A percentile compares a stretch with the other conserved stretches of the same genome.
phyloP scores from a whole-genome alignment of 2,329 filamentous ascomycete genomes.

The Didymella sp. region DNA sequence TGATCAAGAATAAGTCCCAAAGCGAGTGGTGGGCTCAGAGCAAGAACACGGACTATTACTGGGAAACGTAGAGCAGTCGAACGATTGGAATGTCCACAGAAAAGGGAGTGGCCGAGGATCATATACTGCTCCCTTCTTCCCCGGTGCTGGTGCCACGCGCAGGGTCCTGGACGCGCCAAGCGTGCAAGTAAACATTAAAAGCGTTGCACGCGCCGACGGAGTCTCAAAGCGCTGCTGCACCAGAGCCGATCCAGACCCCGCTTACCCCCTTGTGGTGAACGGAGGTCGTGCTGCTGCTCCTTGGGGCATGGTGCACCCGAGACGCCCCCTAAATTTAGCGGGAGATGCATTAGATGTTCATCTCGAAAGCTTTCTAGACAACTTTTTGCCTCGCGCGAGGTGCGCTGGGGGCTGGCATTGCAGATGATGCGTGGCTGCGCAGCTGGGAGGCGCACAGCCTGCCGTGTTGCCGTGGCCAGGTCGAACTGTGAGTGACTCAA shows the following conservation, averaged over 20 bases:
- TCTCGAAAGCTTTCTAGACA: background rate
- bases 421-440: background rate
- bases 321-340: constrained; percentile 15
- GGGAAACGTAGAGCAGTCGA: constrained; percentile 3
- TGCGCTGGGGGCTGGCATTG: background rate
- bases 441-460: background rate
- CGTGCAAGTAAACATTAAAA: constrained; percentile 8
- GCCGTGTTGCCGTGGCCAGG: background rate
- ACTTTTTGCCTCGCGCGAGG: background rate
- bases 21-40: constrained; percentile 7
- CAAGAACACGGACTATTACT: background rate
- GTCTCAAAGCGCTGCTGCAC: constrained; percentile 2
- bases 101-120: background rate
- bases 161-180: background rate
- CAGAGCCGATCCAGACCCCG: background rate
- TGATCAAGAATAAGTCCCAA: background rate
- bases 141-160: background rate
- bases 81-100: constrained; percentile 6
- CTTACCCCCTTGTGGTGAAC: background rate
- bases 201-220: constrained; percentile 9
- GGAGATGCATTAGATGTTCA: constrained; percentile 5
- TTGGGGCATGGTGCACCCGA: constrained; percentile 6
- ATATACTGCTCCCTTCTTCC: constrained; percentile 1
- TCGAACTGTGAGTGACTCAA: background rate
- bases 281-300: background rate